These are phyloP conservation scores for Xylaria sp. DNA, from an alignment of 2,329 filamentous ascomycete genomes.

Conservation along the genomic window DNA sequence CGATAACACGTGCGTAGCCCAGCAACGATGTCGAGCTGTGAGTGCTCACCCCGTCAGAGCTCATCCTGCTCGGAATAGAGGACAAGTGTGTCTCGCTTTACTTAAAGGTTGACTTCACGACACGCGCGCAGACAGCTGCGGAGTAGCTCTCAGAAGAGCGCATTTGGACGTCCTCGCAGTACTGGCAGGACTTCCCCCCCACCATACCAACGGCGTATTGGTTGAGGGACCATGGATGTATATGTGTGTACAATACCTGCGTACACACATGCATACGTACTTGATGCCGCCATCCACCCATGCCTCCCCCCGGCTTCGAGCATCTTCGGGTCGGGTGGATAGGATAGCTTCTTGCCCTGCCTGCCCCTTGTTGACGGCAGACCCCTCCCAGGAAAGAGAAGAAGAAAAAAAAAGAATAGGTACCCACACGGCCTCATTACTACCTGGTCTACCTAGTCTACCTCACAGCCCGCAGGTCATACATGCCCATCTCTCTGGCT, in stretches of 20 bases:
- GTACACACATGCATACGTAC: neutral
- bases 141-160: neutral
- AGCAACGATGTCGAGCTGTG: too few relatives aligned
- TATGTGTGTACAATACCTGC: slow-evolving; percentile 8
- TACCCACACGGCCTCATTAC: slow-evolving; percentile 19
- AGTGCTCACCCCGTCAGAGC: too few relatives aligned
- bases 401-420: too few relatives aligned
- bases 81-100: too few relatives aligned
- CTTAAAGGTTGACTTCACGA: neutral
- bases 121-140: neutral
- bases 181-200: slow-evolving; percentile 1
- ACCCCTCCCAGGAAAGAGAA: slow-evolving; percentile 23
- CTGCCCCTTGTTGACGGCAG: slow-evolving; percentile 10
- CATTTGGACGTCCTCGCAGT: neutral
- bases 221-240: slow-evolving; percentile 3
- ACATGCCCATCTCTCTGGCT: slow-evolving; percentile 15
- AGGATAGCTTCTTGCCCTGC: slow-evolving; percentile 14
- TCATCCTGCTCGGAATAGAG: too few relatives aligned
- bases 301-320: slow-evolving; percentile 22
- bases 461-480: slow-evolving; percentile 13
- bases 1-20: too few relatives aligned
- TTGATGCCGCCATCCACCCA: slow-evolving; percentile 26
- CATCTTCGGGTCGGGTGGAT: slow-evolving; percentile 20
- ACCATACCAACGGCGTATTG: slow-evolving; percentile 3
- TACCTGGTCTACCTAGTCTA: slow-evolving; percentile 15